Percentiles rank a stretch among this genome's conserved stretches.
These are phyloP conservation scores for Aspergillus pseudoviridinutans DNA, from an alignment of 2,329 filamentous ascomycete genomes.

Conservation along the genomic window DNA sequence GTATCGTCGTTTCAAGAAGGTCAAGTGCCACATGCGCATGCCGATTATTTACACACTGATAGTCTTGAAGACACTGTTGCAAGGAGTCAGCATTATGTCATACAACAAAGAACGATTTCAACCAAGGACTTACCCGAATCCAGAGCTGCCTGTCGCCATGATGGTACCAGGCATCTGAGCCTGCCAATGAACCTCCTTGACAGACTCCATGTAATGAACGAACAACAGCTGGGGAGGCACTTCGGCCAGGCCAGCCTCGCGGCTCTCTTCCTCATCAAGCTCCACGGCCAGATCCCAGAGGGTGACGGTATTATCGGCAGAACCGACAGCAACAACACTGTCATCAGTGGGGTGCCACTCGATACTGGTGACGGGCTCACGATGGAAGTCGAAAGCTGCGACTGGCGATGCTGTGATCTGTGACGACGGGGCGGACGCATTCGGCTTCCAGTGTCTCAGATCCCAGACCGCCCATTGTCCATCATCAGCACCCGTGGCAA, in stretches of 20 bases:
- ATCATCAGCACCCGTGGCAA: constrained; percentile 89
- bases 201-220: constrained; percentile 91
- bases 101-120: background rate
- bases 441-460: constrained; percentile 85
- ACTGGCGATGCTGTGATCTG: constrained; percentile 67
- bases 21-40: background rate
- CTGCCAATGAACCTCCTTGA: constrained; percentile 97
- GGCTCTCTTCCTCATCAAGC: constrained; percentile 93
- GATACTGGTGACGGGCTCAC: constrained; percentile 90
- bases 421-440: constrained; percentile 44
- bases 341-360: constrained; percentile 98
- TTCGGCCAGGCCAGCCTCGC: constrained; percentile 79
- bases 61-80: constrained; percentile 68
- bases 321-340: constrained; percentile 87
- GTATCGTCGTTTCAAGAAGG: background rate
- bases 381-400: constrained; percentile 93
- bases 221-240: constrained; percentile 94
- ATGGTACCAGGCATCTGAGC: constrained; percentile 87
- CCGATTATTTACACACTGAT: constrained; percentile 64
- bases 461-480: constrained; percentile 97
- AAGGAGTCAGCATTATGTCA: constrained; percentile 14
- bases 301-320: constrained; percentile 89
- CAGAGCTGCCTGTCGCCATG: constrained; percentile 82
- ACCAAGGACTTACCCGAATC: constrained; percentile 59
- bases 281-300: constrained; percentile 97